These are phyloP conservation scores for Evansstolkia leycettana DNA, from an alignment of 495 filamentous ascomycete species.

Conservation along the genomic window DNA sequence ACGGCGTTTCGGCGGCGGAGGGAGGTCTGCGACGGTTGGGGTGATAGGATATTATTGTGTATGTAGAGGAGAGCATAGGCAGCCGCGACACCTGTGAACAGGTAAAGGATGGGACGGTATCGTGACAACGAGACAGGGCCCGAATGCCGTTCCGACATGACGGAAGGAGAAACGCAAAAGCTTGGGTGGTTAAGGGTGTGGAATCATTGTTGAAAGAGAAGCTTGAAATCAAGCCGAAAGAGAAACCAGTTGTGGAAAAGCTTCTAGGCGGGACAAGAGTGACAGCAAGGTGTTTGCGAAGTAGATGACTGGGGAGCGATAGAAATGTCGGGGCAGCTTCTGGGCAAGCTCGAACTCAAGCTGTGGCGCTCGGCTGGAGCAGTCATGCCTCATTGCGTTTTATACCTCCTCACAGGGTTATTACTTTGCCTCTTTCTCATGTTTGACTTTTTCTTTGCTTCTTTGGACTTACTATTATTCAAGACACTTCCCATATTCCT, in stretches of 20 bases:
- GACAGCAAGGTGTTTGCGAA: too few species aligned
- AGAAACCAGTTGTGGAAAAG: background rate
- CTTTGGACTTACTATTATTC: too few species aligned
- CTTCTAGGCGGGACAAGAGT: background rate
- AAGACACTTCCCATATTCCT: too few species aligned
- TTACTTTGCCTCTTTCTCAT: too few species aligned
- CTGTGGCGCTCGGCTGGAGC: too few species aligned
- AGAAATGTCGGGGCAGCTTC: too few species aligned
- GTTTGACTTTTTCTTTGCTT: too few species aligned
- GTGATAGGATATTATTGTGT: conserved; percentile 22
- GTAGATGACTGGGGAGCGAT: too few species aligned
- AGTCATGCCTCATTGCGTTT: too few species aligned
- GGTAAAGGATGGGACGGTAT: conserved; percentile 37
- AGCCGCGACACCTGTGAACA: conserved; percentile 36
- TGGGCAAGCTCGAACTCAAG: too few species aligned
- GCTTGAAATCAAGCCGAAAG: background rate
- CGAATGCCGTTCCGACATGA: conserved; percentile 25
- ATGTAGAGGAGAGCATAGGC: conserved; percentile 37
- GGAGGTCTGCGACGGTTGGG: conserved; percentile 13
- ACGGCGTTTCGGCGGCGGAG: conserved; percentile 38
- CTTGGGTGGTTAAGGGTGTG: conserved; percentile 7
- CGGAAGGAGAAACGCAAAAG: conserved; percentile 5
- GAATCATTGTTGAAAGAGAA: conserved; percentile 8
- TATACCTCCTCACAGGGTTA: too few species aligned
- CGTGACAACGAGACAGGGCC: conserved; percentile 28